A percentile compares a stretch with the other conserved stretches of the same genome.
Conservation (phyloP, 176 grass and related monocot species). For the Panicum miliaceum region DNA sequence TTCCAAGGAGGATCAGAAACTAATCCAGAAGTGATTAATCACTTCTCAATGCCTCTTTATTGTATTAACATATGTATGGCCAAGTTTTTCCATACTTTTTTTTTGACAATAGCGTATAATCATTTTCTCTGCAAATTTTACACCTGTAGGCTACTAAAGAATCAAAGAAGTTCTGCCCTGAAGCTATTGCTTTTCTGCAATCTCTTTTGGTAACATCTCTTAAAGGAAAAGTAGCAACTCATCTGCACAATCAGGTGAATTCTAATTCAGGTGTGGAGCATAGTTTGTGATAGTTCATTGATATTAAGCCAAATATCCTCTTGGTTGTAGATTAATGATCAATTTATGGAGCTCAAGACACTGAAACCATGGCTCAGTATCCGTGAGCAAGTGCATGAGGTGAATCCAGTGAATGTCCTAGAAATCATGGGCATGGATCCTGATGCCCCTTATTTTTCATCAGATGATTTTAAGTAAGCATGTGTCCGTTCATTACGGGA, state of each 20-base stretch:
- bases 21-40: not conserved
- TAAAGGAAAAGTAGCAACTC: conserved; percentile 53
- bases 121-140: conserved; percentile 17
- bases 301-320: conserved; percentile 39
- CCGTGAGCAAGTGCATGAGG: conserved; percentile 42
- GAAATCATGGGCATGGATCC: conserved; percentile 67
- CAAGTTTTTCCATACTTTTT: conserved; percentile 4
- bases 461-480: conserved; percentile 75
- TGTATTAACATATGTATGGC: not conserved
- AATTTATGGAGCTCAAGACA: conserved; percentile 80
- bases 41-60: not conserved
- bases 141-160: conserved; percentile 78
- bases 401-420: conserved; percentile 65
- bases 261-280: conserved; percentile 17
- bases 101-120: not conserved
- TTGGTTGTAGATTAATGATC: conserved; percentile 60
- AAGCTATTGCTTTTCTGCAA: conserved; percentile 82
- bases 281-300: conserved; percentile 4
- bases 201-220: conserved; percentile 73
- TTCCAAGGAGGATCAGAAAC: not conserved
- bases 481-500: conserved; percentile 7
- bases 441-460: conserved; percentile 65
- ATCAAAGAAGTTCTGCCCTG: conserved; percentile 90
- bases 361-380: conserved; percentile 73
- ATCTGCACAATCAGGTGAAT: conserved; percentile 58